These are phyloP conservation scores for Aspergillus baeticus DNA, from an alignment of 495 filamentous ascomycete genomes.

Conservation along the genomic window DNA sequence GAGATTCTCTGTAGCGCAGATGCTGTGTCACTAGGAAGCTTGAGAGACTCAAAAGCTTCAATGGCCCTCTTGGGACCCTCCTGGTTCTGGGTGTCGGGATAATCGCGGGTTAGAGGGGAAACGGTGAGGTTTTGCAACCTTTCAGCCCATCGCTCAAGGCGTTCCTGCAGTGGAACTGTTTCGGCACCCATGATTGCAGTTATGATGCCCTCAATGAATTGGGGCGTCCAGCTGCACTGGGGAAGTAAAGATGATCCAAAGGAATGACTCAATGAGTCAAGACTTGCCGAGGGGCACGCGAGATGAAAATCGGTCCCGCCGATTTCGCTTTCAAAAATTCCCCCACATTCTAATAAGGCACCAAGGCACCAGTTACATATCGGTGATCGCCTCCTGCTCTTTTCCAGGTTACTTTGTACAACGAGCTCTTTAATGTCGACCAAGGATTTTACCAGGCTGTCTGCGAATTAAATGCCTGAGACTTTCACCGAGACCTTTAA, in stretches of 20 bases:
- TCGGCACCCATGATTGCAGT: constrained; percentile 41
- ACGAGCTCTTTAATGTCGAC: no score
- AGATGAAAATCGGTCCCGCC: constrained; percentile 15
- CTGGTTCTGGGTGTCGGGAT: constrained; percentile 40
- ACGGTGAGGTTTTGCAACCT: constrained; percentile 49
- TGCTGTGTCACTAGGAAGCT: constrained; percentile 34
- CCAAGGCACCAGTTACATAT: not conserved
- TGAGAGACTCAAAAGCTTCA: constrained; percentile 49
- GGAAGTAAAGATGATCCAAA: not conserved
- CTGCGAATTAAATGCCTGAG: no score
- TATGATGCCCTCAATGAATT: constrained; percentile 14
- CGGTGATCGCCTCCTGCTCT: no score
- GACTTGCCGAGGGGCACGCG: constrained; percentile 15
- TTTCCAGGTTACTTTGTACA: no score
- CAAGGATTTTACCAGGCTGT: no score
- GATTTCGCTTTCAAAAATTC: constrained; percentile 18
- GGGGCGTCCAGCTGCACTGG: constrained; percentile 3
- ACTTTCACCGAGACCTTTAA: no score
- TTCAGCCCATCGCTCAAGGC: constrained; percentile 49
- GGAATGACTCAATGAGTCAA: constrained; percentile 6
- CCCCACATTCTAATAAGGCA: constrained; percentile 12
- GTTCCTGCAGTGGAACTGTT: constrained; percentile 37
- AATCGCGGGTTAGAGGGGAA: constrained; percentile 51
- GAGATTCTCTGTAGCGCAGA: constrained; percentile 43
- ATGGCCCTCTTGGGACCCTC: constrained; percentile 40